Percentiles rank a stretch among this genome's conserved stretches.
Evolutionary conservation across 164 flowering plant genomes (phyloP).

Genomic region (Echeveria elegans): DNA sequence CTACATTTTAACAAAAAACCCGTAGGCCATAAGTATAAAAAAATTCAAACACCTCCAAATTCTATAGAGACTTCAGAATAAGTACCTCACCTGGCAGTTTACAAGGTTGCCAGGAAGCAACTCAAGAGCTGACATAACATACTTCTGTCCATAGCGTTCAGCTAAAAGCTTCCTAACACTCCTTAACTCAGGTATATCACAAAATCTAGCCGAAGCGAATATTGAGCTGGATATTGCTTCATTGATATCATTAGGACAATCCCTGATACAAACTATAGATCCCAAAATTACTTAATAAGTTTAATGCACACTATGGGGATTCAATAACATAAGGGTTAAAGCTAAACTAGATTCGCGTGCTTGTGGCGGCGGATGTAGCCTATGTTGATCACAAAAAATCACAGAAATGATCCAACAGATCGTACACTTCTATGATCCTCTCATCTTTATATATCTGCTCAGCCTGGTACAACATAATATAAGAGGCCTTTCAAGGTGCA

Average conservation of each 20-base stretch:
- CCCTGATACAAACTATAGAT: constrained; percentile 1
- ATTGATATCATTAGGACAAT: constrained; percentile 55
- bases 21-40: not conserved
- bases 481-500: no score
- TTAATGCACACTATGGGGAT: not conserved
- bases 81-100: constrained; percentile 47
- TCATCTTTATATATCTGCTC: constrained; percentile 61
- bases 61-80: not conserved
- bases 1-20: not conserved
- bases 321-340: not conserved
- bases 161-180: constrained; percentile 51
- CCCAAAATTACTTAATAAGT: not conserved
- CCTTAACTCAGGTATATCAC: constrained; percentile 74
- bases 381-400: constrained; percentile 44
- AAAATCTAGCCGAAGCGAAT: constrained; percentile 73
- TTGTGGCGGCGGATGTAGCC: constrained; percentile 61
- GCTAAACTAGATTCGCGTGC: constrained; percentile 22
- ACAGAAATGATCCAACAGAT: constrained; percentile 52
- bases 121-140: constrained; percentile 39
- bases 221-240: constrained; percentile 81
- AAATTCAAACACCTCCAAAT: not conserved
- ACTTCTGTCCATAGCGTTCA: constrained; percentile 58
- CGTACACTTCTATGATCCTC: constrained; percentile 34
- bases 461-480: constrained; percentile 28
- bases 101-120: constrained; percentile 63